Base-by-base conservation (phyloP, 2,329 filamentous ascomycete genomes). In the Apiospora marii region DNA sequence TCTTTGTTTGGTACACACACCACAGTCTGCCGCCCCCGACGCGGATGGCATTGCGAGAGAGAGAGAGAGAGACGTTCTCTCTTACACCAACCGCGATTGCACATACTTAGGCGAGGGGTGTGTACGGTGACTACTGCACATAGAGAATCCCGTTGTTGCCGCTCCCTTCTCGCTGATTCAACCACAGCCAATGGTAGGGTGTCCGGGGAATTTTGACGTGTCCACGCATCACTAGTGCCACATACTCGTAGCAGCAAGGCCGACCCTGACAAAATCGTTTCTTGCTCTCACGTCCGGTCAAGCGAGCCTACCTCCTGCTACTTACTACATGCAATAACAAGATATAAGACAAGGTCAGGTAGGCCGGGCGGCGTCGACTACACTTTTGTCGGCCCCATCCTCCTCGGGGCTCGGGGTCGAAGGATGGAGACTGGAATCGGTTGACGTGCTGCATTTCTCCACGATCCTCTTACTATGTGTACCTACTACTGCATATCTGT, bases 141-240 rank as follows among this genome's bases (percentile, higher is more conserved):
- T 13, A 64, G 30, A 64, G 30, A 64, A 37, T 64, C 58, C 30
- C 58, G 34, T 64, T 41, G 30, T 64, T 64, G 58, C 30, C 30
- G 34, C 30, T 30, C 58, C 30, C 58, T 64, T 68, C 61, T 67
- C 43, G 24, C 41, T 68, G 67, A 48, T 68, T 41, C 58, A 64
- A 68, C n/a, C 10, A 48, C 19, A 48, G 67, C 67, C 67, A 68
- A 68, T 68, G n/a, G 27, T 48, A 68, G 24, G 16, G 41, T 48
- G n/a, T 13, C 48, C 70, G 70, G 70, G 68, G 64, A 71, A 68
- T 71, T 68, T 71, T 68, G 64, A 71, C 70, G 70, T 71, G 70
- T 53, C 70, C 61, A 41, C 64, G 70, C 70, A 68, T 71, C 48
- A 68, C 67, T 71, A 71, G 70, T 71, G 58, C 46, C 46, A 68